Conservation (phyloP, 768 basidiomycete genomes). For the Inosperma sp. region DNA sequence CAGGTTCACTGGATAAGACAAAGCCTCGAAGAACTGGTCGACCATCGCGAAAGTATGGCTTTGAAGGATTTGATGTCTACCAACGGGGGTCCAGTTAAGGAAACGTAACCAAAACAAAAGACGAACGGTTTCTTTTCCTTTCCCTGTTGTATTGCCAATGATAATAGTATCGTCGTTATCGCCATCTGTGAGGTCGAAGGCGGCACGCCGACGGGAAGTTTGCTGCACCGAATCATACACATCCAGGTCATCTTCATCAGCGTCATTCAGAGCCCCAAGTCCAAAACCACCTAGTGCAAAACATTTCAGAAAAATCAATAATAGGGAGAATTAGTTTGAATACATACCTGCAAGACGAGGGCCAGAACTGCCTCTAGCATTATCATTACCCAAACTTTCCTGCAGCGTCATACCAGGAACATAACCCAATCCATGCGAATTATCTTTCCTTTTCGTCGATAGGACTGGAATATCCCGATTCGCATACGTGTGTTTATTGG, state of each 20-base stretch:
- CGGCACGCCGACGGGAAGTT: constrained; percentile 44
- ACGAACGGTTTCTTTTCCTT: constrained; percentile 1
- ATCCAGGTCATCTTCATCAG: constrained; percentile 89
- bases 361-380: constrained; percentile 31
- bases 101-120: no score
- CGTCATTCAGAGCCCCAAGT: constrained; percentile 85
- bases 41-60: constrained; percentile 66
- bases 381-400: constrained; percentile 48
- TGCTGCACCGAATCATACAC: constrained; percentile 57
- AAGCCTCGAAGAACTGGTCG: constrained; percentile 73
- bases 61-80: constrained; percentile 32
- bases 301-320: no score
- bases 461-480: constrained; percentile 72
- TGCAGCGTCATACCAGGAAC: constrained; percentile 56
- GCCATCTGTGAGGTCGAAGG: constrained; percentile 60
- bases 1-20: constrained; percentile 57
- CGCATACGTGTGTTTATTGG: constrained; percentile 81
- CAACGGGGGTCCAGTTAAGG: constrained; percentile 27
- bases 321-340: no score
- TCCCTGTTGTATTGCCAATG: constrained; percentile 33
- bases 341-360: constrained; percentile 59
- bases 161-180: constrained; percentile 58
- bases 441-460: constrained; percentile 63
- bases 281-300: constrained; percentile 87
- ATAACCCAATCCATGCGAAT: constrained; percentile 80